Conservation (phyloP, 73 alveolate genomes). For the Uronychia setigera region DNA sequence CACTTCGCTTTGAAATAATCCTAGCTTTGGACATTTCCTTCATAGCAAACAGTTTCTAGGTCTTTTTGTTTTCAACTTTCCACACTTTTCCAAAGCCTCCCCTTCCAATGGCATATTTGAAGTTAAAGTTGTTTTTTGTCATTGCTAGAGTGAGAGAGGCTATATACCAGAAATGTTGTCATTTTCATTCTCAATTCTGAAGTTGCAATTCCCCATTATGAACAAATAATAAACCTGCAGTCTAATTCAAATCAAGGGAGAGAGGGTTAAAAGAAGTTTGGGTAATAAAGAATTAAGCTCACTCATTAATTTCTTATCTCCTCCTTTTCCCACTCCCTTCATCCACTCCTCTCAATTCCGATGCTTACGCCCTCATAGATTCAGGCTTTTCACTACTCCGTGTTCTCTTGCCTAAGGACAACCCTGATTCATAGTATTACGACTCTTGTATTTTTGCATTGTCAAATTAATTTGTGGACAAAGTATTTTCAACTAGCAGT, state of each 20-base stretch:
- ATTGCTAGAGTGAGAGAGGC: too few species aligned
- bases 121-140: slow-evolving; percentile 69
- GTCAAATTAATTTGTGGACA: too few species aligned
- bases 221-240: too few species aligned
- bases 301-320: too few species aligned
- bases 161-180: slow-evolving; percentile 29
- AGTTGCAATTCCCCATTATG: slow-evolving; percentile 60
- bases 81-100: slow-evolving; percentile 96
- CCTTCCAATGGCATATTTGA: slow-evolving; percentile 78
- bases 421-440: not conserved
- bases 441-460: too few species aligned
- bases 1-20: slow-evolving; percentile 78
- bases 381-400: not conserved
- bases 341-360: too few species aligned
- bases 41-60: slow-evolving; percentile 84
- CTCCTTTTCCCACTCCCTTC: too few species aligned
- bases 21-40: slow-evolving; percentile 91
- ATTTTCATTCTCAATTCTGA: slow-evolving; percentile 25
- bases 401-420: not conserved
- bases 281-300: too few species aligned
- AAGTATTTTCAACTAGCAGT: too few species aligned
- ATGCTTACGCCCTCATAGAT: too few species aligned
- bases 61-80: slow-evolving; percentile 87
- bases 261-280: too few species aligned
- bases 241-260: too few species aligned